phyloP scores from a whole-genome alignment of 176 grass and related monocot species.

The Oryza punctata region DNA sequence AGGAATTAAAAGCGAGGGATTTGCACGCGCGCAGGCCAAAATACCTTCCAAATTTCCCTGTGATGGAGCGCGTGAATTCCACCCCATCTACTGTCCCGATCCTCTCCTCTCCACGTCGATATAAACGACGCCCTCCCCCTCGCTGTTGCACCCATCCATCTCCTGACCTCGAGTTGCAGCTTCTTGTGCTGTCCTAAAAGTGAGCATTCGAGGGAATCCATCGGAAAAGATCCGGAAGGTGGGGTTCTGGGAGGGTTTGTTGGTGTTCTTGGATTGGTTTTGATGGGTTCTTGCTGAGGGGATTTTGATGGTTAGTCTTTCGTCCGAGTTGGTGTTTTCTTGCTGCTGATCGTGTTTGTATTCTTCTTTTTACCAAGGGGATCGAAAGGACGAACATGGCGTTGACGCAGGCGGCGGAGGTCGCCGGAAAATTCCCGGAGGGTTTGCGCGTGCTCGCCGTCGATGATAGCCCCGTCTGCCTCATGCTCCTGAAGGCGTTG shows the following conservation, averaged over 20 bases:
- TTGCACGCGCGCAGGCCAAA: background rate
- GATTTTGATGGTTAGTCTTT: background rate
- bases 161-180: slow-evolving; percentile 18
- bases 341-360: slow-evolving; percentile 4
- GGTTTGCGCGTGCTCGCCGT: slow-evolving; percentile 51
- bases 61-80: background rate
- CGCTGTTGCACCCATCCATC: background rate
- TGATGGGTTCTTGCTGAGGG: background rate
- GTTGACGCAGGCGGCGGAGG: background rate
- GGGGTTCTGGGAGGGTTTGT: background rate
- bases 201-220: background rate
- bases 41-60: background rate
- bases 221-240: background rate
- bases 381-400: background rate
- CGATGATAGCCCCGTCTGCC: slow-evolving; percentile 31
- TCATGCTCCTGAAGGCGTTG: background rate
- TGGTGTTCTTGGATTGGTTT: background rate
- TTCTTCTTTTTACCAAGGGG: background rate
- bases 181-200: background rate
- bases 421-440: slow-evolving; percentile 31
- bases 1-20: background rate
- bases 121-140: background rate
- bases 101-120: background rate
- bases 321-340: background rate
- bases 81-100: background rate